These are phyloP conservation scores for Oryza meridionalis DNA, from an alignment of 176 grass and related monocot genomes.

Conservation along the genomic window DNA sequence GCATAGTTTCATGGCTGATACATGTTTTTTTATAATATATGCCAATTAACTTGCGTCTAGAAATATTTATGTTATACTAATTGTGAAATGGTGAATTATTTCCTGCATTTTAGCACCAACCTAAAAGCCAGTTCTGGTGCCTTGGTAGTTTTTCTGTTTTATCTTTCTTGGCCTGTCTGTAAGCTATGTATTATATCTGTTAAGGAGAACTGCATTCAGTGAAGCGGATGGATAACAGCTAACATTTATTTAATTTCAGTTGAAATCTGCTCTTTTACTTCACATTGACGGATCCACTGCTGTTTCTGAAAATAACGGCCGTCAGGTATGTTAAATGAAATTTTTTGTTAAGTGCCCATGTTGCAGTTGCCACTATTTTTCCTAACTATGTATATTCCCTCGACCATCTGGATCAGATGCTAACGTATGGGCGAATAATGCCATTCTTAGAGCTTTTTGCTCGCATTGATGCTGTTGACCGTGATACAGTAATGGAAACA, in stretches of 20 bases:
- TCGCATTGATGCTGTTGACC: constrained; percentile 92
- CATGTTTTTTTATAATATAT: not conserved
- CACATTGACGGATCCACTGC: constrained; percentile 92
- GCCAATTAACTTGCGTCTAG: not conserved
- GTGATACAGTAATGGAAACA: constrained; percentile 78
- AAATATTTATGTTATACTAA: not conserved
- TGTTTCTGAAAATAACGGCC: constrained; percentile 94
- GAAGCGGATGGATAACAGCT: constrained; percentile 11
- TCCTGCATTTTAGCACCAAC: not conserved
- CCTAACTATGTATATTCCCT: constrained; percentile 20
- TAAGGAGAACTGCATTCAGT: not conserved
- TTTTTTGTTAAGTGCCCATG: not conserved
- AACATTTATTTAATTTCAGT: constrained; percentile 54
- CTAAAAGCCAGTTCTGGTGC: not conserved
- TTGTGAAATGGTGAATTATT: not conserved
- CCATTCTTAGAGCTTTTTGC: constrained; percentile 91
- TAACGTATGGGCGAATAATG: constrained; percentile 88
- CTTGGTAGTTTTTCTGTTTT: not conserved
- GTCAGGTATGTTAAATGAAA: constrained; percentile 64
- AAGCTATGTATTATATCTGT: not conserved
- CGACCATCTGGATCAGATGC: constrained; percentile 63
- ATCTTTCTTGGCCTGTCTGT: not conserved
- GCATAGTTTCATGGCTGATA: not conserved
- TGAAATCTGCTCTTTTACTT: constrained; percentile 91
- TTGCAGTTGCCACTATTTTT: not conserved